Evolutionary conservation across 73 alveolate genomes (phyloP), one percentile per base, ranked within the genome.

Genomic region (Paramecium bursaria): DNA sequence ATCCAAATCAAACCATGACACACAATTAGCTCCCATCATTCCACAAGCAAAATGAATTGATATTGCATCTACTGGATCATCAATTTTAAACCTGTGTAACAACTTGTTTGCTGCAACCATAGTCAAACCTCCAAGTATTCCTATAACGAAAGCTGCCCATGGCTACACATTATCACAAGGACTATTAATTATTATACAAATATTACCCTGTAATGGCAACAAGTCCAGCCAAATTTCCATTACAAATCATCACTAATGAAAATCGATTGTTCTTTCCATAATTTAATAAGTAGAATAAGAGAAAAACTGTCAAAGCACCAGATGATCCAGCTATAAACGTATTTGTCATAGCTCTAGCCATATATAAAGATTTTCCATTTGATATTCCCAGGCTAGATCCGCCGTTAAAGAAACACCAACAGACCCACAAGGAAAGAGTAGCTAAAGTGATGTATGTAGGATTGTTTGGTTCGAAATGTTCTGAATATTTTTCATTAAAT

Each of bases 51-150:
- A 90, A 47, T 90, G 95, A 73, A 90, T 86, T 21, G 75, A 52
- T n/a, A 88, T 54, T 3, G 92, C 92, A 23, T 90, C 95, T n/a
- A 90, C 80, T 0, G 92, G 95, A 53, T 90, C 95, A 60, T 90
- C 95, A 3, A 90, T 90, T 29, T 90, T 48, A 31, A 86, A 14
- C 19, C 44, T 67, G 23, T 25, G 44, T 33, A 67, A 46, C 5
- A 67, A 53, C 44, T 47, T 67, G 44, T 67, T 67, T 15, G 82
- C 82, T 21, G 44, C 33, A 1, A 61, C 80, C 75, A 86, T 86
- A 42, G 74, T 44, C 49, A 89, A 25, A 1, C 86, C 76, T n/a
- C 87, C 90, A 25, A 75, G 22, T 3, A 60, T 55, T n/a, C 95
- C 95, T 15, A 86, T 90, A 7, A 90, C 74, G 33, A 75, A 29